Evolutionary conservation across 2,329 filamentous ascomycete genomes (phyloP).

Genomic region (Alternaria triticimaculans): DNA sequence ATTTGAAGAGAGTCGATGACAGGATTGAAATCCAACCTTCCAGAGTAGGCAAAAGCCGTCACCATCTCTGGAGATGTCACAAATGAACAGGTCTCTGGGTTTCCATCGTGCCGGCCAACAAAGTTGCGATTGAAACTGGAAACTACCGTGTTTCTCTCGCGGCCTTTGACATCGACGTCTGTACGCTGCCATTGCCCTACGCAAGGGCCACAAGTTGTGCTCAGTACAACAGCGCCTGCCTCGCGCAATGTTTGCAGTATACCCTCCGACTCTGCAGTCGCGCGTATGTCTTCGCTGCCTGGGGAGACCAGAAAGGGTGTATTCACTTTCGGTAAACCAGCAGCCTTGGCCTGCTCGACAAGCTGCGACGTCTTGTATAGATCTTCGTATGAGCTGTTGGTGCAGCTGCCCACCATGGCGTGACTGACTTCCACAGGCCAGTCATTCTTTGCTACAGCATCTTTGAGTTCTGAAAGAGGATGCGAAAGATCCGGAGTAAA

Average conservation of each 20-base stretch:
- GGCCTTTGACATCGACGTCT: slow-evolving; percentile 34
- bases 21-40: slow-evolving; percentile 37
- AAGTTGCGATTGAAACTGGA: slow-evolving; percentile 50
- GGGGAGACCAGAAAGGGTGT: slow-evolving; percentile 42
- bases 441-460: slow-evolving; percentile 29
- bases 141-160: slow-evolving; percentile 43
- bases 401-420: slow-evolving; percentile 46
- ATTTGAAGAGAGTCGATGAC: slow-evolving; percentile 30
- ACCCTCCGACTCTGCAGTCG: slow-evolving; percentile 39
- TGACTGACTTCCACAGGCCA: slow-evolving; percentile 42
- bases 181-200: slow-evolving; percentile 47
- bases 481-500: slow-evolving; percentile 47
- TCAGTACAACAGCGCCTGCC: slow-evolving; percentile 42
- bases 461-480: slow-evolving; percentile 40
- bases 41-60: slow-evolving; percentile 42
- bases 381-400: slow-evolving; percentile 50
- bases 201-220: slow-evolving; percentile 47
- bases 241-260: slow-evolving; percentile 37
- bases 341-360: slow-evolving; percentile 38
- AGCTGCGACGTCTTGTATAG: slow-evolving; percentile 40
- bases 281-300: slow-evolving; percentile 46
- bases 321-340: slow-evolving; percentile 37
- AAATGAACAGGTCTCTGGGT: slow-evolving; percentile 57
- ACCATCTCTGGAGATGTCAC: slow-evolving; percentile 58
- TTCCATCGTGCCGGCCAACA: slow-evolving; percentile 47